phyloP scores from a whole-genome alignment of 140 eudicot species.

The Senecio squalidus region DNA sequence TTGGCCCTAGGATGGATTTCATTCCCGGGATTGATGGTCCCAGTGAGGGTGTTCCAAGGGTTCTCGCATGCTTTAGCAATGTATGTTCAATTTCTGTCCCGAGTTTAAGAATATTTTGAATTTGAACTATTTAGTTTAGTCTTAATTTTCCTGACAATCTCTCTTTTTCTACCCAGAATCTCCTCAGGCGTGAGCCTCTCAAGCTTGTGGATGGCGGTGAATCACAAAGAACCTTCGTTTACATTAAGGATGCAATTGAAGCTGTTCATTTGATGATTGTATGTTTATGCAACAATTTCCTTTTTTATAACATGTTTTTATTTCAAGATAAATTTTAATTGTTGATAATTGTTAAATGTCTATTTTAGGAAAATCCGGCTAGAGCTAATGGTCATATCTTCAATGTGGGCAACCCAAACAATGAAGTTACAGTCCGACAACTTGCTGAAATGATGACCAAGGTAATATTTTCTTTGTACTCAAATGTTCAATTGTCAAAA shows the following conservation, averaged over 20 bases:
- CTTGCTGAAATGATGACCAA: slow-evolving; percentile 99
- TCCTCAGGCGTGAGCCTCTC: slow-evolving; percentile 83
- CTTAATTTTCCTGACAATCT: background rate
- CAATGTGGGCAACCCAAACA: slow-evolving; percentile 97
- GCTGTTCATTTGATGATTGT: slow-evolving; percentile 97
- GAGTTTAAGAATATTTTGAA: background rate
- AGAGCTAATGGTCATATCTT: slow-evolving; percentile 96
- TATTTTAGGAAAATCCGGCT: slow-evolving; percentile 73
- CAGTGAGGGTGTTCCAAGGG: slow-evolving; percentile 97
- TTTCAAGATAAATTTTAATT: background rate
- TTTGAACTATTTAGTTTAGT: background rate
- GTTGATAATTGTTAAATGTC: background rate
- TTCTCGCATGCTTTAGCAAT: slow-evolving; percentile 92
- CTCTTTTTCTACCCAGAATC: slow-evolving; percentile 38
- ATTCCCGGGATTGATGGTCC: slow-evolving; percentile 99
- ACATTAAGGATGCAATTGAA: slow-evolving; percentile 93
- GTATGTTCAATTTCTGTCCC: slow-evolving; percentile 31
- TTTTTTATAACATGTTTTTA: background rate
- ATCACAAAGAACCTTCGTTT: slow-evolving; percentile 87
- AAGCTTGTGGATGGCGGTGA: slow-evolving; percentile 98
- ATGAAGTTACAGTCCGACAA: slow-evolving; percentile 98
- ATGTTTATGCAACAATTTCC: slow-evolving; percentile 13
- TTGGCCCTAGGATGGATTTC: slow-evolving; percentile 98
- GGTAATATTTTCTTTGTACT: slow-evolving; percentile 29
- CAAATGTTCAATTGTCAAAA: background rate